These are phyloP conservation scores for Potentilla sterilis DNA, from an alignment of 306 rosid species.

Conservation along the genomic window DNA sequence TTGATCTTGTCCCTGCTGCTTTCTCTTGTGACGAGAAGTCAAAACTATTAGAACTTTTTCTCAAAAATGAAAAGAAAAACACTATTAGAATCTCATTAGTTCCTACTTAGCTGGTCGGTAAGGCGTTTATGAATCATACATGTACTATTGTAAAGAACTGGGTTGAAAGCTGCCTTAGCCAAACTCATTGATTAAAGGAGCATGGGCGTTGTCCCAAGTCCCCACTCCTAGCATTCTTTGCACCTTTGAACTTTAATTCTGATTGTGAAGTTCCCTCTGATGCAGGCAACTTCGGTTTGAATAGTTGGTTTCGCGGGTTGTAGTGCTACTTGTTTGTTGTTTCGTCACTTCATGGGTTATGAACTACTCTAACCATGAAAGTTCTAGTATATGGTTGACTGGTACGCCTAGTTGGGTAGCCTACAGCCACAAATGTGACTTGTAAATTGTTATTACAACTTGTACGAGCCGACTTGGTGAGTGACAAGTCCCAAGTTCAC, in stretches of 20 bases:
- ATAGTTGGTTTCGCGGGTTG: neutral
- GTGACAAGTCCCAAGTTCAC: neutral
- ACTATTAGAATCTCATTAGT: too few relatives aligned
- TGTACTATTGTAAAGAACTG: neutral
- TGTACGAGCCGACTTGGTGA: neutral
- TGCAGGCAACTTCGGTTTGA: slow-evolving; percentile 8
- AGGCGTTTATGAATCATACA: neutral
- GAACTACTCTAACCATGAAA: neutral
- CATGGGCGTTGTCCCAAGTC: neutral
- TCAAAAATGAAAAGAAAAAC: too few relatives aligned
- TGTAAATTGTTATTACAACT: neutral
- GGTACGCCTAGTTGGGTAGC: neutral
- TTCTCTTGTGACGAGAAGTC: neutral
- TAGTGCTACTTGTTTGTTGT: neutral
- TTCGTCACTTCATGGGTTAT: neutral
- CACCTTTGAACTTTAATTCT: neutral
- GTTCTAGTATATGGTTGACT: neutral
- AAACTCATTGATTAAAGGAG: slow-evolving; percentile 2
- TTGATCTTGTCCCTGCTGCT: neutral
- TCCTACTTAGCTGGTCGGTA: neutral
- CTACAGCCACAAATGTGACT: neutral
- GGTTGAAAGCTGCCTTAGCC: neutral
- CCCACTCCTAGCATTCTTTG: neutral
- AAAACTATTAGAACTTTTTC: neutral
- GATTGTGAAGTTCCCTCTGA: slow-evolving; percentile 3